Evolutionary conservation across 768 basidiomycete species (phyloP), one percentile per base, ranked within the genome.

Genomic region (Russula earlei): DNA sequence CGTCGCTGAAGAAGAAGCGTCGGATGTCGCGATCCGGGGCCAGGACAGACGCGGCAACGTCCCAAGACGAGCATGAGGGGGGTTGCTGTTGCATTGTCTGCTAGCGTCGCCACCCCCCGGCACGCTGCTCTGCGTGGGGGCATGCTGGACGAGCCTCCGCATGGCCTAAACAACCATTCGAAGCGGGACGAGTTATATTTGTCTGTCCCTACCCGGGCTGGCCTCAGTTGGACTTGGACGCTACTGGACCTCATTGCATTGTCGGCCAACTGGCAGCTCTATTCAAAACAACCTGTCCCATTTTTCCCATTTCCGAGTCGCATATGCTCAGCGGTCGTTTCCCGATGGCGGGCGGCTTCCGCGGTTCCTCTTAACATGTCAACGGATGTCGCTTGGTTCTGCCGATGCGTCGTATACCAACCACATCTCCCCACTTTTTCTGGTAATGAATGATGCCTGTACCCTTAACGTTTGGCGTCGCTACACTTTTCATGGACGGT

Each of bases 1-100:
- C 75, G 38, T 75, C 75, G 14, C 66, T 73, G 3, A 65, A 76
- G 37, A 80, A 79, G 70, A 86, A 87, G 69, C 83, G 68, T 17
- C 60, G 71, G 52, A 65, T 66, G 8, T 62, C 71, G 29, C 63
- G 68, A n/a, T 51, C 55, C 31, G 63, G 63, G 14, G 51, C 56
- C 9, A 59, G 60, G 12, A 43, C 54, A 7, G 56, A 53, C 8
- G 62, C 11, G 19, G n/a, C 31, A 8, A 42, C 25, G 9, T 40
- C 55, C 2, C 27, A 59, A 29, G 56, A 58, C 9, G 67, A 64
- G 19, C 56, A 45, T 10, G 60, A 42, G 9, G 43, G 73, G 1
- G 70, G 74, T 52, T 64, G 66, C 6, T 67, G 71, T 7, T 77
- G 75, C 62, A 59, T 70, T 12, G 67, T 77, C 7, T 75, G 72